These are phyloP conservation scores for Thielaviopsis populi DNA, from an alignment of 2,329 filamentous ascomycete species.

Conservation along the genomic window DNA sequence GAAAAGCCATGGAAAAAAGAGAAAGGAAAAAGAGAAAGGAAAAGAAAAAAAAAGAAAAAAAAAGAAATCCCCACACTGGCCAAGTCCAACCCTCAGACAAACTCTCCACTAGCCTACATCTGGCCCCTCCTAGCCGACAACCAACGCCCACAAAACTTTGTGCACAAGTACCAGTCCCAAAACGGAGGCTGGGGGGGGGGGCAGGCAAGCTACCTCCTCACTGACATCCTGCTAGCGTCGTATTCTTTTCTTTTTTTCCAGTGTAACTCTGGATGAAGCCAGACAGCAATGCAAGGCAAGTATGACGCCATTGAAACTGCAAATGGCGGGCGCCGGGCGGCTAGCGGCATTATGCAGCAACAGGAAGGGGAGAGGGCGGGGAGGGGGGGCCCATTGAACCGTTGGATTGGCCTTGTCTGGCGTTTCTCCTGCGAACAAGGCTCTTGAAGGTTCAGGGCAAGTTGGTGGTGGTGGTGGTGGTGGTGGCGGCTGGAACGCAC, in stretches of 20 bases:
- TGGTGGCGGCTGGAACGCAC: too few species aligned
- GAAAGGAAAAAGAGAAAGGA: not conserved
- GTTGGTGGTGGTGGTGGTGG: too few species aligned
- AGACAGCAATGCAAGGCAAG: not conserved
- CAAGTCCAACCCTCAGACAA: too few species aligned
- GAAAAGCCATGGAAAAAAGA: not conserved
- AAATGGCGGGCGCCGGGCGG: not conserved
- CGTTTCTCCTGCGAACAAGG: too few species aligned
- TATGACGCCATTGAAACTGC: not conserved
- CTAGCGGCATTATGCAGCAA: not conserved
- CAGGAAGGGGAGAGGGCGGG: not conserved
- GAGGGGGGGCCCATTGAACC: too few species aligned
- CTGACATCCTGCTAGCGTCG: not conserved
- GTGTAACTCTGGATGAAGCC: not conserved
- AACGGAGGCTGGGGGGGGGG: not conserved
- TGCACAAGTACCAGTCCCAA: constrained; percentile 4
- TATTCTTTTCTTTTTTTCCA: not conserved
- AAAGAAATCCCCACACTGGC: not conserved
- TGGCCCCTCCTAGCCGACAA: not conserved
- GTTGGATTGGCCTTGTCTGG: too few species aligned
- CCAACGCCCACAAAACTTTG: constrained; percentile 2
- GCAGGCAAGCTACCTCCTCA: not conserved
- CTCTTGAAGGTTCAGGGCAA: too few species aligned
- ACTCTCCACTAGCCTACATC: too few species aligned
- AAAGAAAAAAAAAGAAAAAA: not conserved